Percentiles rank a stretch among this genome's conserved stretches.
Evolutionary conservation across 306 rosid species (phyloP).

Genomic region (Geum urbanum): DNA sequence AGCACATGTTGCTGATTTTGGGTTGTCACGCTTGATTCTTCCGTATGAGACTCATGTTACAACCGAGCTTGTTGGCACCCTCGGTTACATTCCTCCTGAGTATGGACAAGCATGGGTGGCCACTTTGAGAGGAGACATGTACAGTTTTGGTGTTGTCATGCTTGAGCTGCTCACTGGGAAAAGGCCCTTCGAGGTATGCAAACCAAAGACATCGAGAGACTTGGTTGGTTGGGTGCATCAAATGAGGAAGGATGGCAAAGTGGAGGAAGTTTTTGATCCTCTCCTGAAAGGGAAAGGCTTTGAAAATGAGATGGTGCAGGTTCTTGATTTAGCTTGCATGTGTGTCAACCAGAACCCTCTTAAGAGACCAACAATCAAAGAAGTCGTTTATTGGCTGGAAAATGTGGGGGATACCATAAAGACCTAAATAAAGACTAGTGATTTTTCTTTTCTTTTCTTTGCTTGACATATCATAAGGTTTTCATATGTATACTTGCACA

Average conservation of each 20-base stretch:
- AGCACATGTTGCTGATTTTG: slow-evolving; percentile 93
- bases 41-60: slow-evolving; percentile 95
- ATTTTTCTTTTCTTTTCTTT: slow-evolving; percentile 7
- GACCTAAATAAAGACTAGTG: slow-evolving; percentile 50
- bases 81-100: slow-evolving; percentile 95
- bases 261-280: slow-evolving; percentile 66
- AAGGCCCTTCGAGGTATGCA: slow-evolving; percentile 83
- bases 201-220: slow-evolving; percentile 69
- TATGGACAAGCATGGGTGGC: slow-evolving; percentile 98
- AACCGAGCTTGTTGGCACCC: slow-evolving; percentile 95
- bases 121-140: slow-evolving; percentile 88
- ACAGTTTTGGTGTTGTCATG: slow-evolving; percentile 92
- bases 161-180: slow-evolving; percentile 85
- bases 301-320: slow-evolving; percentile 75
- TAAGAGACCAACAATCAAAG: slow-evolving; percentile 77
- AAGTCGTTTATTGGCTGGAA: slow-evolving; percentile 80
- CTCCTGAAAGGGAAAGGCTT: slow-evolving; percentile 61
- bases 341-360: slow-evolving; percentile 76
- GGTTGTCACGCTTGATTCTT: slow-evolving; percentile 77
- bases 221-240: slow-evolving; percentile 85
- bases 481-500: slow-evolving; percentile 54
- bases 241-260: slow-evolving; percentile 70
- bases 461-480: slow-evolving; percentile 30
- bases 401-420: slow-evolving; percentile 49
- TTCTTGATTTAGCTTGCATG: slow-evolving; percentile 83